Evolutionary conservation across 2,329 filamentous ascomycete species (phyloP).

Genomic region (Verticillium tricorpus): DNA sequence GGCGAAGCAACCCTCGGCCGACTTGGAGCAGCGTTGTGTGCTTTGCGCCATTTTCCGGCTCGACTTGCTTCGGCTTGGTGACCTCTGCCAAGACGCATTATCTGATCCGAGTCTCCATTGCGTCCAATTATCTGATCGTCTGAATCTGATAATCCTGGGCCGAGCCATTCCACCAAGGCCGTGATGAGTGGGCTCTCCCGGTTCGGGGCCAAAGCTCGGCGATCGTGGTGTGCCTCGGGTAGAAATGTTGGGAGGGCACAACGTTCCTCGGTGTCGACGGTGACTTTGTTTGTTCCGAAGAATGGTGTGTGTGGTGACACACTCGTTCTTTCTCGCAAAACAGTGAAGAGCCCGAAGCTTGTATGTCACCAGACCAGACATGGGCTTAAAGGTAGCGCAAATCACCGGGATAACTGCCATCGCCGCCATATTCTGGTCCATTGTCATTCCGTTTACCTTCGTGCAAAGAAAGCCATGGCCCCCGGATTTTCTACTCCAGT

Average conservation of each 20-base stretch:
- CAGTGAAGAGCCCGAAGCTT: too few species aligned
- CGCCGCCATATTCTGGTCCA: too few species aligned
- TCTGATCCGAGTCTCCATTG: slow-evolving; percentile 10
- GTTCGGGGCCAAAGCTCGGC: not conserved
- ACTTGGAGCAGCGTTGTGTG: not conserved
- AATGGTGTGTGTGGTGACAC: too few species aligned
- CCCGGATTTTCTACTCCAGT: too few species aligned
- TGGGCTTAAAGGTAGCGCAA: too few species aligned
- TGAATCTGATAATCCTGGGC: not conserved
- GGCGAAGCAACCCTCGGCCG: slow-evolving; percentile 3
- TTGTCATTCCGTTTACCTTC: too few species aligned
- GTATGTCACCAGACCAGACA: too few species aligned
- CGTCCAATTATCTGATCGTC: slow-evolving; percentile 1
- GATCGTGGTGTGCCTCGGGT: not conserved
- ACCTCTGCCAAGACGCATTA: slow-evolving; percentile 11
- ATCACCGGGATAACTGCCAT: too few species aligned
- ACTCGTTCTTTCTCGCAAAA: too few species aligned
- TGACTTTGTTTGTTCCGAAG: not conserved
- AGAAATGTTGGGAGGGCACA: not conserved
- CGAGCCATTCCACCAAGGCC: not conserved
- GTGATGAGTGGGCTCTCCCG: not conserved
- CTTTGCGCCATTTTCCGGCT: slow-evolving; percentile 12
- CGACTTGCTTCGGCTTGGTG: slow-evolving; percentile 1
- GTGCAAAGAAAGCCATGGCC: too few species aligned
- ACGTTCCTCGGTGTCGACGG: not conserved